A percentile compares a stretch with the other conserved stretches of the same genome.
phyloP scores from a whole-genome alignment of 306 rosid genomes.

The Quercus aquifolioides region DNA sequence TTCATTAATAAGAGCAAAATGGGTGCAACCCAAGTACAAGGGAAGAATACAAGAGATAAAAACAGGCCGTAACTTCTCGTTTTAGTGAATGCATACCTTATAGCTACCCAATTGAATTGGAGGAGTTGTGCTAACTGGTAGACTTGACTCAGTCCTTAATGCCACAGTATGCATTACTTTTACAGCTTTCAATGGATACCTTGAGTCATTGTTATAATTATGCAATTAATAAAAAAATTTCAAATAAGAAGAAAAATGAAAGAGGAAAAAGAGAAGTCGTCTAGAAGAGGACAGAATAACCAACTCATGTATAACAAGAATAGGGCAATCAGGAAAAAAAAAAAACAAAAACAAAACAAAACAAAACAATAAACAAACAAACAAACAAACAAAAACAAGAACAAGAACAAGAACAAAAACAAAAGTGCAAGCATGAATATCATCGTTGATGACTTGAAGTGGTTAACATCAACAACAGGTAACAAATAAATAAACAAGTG shows the following conservation, averaged over 20 bases:
- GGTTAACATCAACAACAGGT: not conserved
- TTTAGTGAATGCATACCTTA: slow-evolving; percentile 39
- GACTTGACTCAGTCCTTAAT: slow-evolving; percentile 69
- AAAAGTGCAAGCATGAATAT: not conserved
- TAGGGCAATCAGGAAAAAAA: no score
- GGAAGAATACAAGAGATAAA: not conserved
- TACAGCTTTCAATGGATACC: slow-evolving; percentile 93
- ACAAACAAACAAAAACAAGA: no score
- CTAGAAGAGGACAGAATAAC: not conserved
- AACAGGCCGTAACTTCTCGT: not conserved
- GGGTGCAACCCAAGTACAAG: no score
- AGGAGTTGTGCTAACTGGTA: slow-evolving; percentile 38
- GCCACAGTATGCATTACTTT: slow-evolving; percentile 95
- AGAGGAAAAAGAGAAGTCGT: not conserved
- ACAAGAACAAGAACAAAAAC: no score
- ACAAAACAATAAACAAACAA: no score
- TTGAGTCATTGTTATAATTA: slow-evolving; percentile 31
- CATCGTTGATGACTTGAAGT: not conserved
- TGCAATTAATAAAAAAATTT: slow-evolving; percentile 10
- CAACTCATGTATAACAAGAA: not conserved
- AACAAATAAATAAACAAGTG: not conserved
- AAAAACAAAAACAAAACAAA: not conserved
- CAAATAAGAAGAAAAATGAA: slow-evolving; percentile 8
- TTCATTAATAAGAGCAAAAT: no score
- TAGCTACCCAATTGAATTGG: slow-evolving; percentile 41